A percentile compares a stretch with the other conserved stretches of the same genome.
Conservation (phyloP, 805 yeast genomes). For the Starmerella lactis-condensi region DNA sequence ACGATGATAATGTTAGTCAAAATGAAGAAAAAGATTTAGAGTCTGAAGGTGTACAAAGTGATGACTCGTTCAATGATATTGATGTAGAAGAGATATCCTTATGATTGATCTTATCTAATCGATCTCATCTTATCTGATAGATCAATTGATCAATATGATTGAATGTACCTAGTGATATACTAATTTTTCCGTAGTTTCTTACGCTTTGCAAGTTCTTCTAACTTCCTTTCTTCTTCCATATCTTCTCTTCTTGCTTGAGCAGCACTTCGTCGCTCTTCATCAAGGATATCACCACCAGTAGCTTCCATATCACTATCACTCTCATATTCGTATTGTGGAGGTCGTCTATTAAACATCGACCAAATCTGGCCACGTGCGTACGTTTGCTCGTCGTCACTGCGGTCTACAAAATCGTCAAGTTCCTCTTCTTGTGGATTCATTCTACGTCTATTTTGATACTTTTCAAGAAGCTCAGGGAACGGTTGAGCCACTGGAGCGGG, state of each 20-base stretch:
- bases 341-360: conserved; percentile 45
- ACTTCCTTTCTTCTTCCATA: conserved; percentile 35
- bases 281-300: conserved; percentile 70
- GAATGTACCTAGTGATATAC: too few relatives aligned
- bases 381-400: conserved; percentile 28
- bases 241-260: conserved; percentile 63
- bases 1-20: not conserved
- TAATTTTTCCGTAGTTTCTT: conserved; percentile 8
- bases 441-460: conserved; percentile 1
- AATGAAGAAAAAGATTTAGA: conserved; percentile 1
- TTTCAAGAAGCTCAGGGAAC: conserved; percentile 11
- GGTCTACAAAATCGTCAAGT: conserved; percentile 42
- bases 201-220: conserved; percentile 27
- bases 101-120: too few relatives aligned
- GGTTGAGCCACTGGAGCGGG: conserved; percentile 17
- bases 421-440: conserved; percentile 30
- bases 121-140: too few relatives aligned
- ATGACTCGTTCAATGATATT: not conserved
- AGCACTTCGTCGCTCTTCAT: conserved; percentile 59
- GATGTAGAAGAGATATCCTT: conserved; percentile 1
- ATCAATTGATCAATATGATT: too few relatives aligned
- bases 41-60: not conserved
- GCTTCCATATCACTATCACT: conserved; percentile 75
- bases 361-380: conserved; percentile 61
- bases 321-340: conserved; percentile 30